Evolutionary conservation across 768 basidiomycete genomes (phyloP), one percentile per base, ranked within the genome.

Genomic region (Tulasnella sp.): DNA sequence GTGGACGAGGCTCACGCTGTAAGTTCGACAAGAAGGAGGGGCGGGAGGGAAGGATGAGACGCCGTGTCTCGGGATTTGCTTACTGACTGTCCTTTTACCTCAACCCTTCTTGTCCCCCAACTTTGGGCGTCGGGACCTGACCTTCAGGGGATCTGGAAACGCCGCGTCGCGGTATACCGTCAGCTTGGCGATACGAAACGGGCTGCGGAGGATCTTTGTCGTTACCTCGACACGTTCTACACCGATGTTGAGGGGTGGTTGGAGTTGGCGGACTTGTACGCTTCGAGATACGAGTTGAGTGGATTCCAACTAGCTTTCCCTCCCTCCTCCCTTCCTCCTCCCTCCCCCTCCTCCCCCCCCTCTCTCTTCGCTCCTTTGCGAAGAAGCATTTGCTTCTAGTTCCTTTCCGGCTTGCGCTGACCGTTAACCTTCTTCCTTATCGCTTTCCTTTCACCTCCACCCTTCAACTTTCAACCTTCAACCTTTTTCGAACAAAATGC

Each of bases 241-340:
- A 91, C 91, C 31, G 96, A 98, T 81, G 87, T 92, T 19, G 94
- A 96, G 82, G 95, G 90, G 16, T 97, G 96, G 96, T 85, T 94
- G 24, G 93, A 96, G 84, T 89, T 98, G 34, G 91, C 94, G 0
- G 92, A 94, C 82, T 89, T 94, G 5, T 95, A 97, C 82, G 87
- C 91, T 6, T 88, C 89, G 16, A 91, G 92, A 82, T 90, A 91
- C 82, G 92, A 93, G 94, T 96, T 68, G 81, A 76, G 93, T 86
- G 12, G 40, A 18, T 56, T 46, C 21, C 46, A n/a, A n/a, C 4
- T 68, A 18, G 16, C 16, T 16, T 3, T 3, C 10, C 3, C 19
- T 18, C 19, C 44, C 44, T 18, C 8, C 42, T 18, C 44, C 44
- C 44, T 34, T 36, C 12, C 58, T 16, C 34, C 62, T 34, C 14